Evolutionary conservation across 192 early-diverging fungal species (phyloP).

Genomic region (Coemansia pectinata): DNA sequence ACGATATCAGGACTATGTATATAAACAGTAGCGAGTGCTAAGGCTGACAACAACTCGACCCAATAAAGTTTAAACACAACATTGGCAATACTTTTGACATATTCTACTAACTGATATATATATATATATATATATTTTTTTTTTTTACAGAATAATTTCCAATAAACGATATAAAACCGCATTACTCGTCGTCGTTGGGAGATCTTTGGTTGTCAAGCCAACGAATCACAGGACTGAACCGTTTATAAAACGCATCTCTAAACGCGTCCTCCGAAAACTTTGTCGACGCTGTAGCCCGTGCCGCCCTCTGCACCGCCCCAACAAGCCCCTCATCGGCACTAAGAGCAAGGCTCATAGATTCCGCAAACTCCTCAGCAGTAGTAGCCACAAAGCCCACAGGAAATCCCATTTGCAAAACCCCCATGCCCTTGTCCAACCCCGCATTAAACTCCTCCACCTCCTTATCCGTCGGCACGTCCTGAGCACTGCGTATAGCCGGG

Average conservation of each 20-base stretch:
- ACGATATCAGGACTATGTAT: no score
- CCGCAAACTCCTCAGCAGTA: constrained; percentile 66
- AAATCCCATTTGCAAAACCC: neutral
- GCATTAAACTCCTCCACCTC: constrained; percentile 21
- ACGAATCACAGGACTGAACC: constrained; percentile 42
- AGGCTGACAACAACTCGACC: no score
- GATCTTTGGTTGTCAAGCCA: constrained; percentile 47
- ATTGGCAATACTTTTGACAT: no score
- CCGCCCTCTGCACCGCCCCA: constrained; percentile 59
- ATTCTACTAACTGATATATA: no score
- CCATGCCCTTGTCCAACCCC: no score
- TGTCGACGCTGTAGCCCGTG: constrained; percentile 61
- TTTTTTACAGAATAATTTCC: neutral
- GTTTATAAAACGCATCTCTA: constrained; percentile 27
- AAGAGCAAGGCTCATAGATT: constrained; percentile 46
- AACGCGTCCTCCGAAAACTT: constrained; percentile 75
- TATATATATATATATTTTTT: no score
- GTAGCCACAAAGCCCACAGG: constrained; percentile 66
- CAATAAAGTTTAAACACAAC: no score
- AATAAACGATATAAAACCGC: neutral
- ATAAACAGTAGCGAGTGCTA: no score
- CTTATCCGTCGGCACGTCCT: neutral
- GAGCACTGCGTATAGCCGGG: constrained; percentile 27
- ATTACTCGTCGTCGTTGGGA: constrained; percentile 1
- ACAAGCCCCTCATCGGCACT: constrained; percentile 48